Percentiles rank a stretch among this genome's conserved stretches.
Conservation (phyloP, 257 asterid genomes). For the Solanum chaucha region DNA sequence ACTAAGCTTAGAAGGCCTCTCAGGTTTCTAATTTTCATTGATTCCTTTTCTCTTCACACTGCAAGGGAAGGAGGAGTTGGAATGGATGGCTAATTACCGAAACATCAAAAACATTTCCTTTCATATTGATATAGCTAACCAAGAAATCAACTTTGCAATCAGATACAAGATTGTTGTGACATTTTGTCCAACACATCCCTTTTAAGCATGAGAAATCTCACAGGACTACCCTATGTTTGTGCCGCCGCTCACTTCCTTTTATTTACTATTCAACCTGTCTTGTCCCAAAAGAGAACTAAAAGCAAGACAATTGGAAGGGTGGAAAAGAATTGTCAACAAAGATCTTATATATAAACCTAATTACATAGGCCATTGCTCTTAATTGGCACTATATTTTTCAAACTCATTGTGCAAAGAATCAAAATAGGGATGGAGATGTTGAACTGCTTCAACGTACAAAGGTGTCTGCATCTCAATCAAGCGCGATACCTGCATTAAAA, state of each 20-base stretch:
- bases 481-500: slow-evolving; percentile 61
- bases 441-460: slow-evolving; percentile 61
- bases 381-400: slow-evolving; percentile 7
- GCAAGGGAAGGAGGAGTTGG: not conserved
- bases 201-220: not conserved
- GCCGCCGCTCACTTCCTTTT: not conserved
- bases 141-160: not conserved
- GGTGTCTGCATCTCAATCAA: slow-evolving; percentile 88
- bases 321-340: not conserved
- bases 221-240: not conserved
- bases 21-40: not conserved
- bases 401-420: slow-evolving; percentile 20
- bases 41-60: not conserved
- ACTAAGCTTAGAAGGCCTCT: not conserved
- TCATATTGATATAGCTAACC: not conserved
- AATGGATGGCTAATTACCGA: not conserved
- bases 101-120: not conserved
- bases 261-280: not conserved
- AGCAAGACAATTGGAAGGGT: slow-evolving; percentile 1
- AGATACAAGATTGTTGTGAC: not conserved
- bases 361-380: not conserved
- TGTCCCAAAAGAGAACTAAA: not conserved
- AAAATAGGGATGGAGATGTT: slow-evolving; percentile 63
- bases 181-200: not conserved
- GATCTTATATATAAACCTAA: not conserved